Percentiles rank a stretch among this genome's conserved stretches.
Evolutionary conservation across 495 filamentous ascomycete species (phyloP).

Genomic region (Umbilicaria muhlenbergii): DNA sequence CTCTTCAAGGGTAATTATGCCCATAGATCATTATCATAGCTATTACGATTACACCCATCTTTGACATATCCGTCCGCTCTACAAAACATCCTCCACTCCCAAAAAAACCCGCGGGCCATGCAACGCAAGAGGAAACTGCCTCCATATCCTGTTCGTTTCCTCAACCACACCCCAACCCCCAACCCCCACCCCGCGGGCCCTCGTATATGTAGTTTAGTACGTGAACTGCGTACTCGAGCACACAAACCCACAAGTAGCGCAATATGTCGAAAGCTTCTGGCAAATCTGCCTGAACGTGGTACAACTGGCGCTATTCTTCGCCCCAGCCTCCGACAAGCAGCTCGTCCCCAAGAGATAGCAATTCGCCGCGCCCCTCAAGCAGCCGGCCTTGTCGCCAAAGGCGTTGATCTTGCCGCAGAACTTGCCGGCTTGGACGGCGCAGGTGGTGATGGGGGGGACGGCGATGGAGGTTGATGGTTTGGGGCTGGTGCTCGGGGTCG

Average conservation of each 20-base stretch:
- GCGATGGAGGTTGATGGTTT: neutral
- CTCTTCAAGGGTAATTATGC: neutral
- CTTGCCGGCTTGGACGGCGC: constrained; percentile 2
- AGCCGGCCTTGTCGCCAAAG: neutral
- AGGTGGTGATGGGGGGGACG: neutral
- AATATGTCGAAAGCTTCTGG: neutral
- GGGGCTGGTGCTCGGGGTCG: neutral
- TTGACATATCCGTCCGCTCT: neutral
- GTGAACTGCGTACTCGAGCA: neutral
- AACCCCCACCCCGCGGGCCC: too few relatives aligned
- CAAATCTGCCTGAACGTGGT: neutral
- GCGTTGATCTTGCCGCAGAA: constrained; percentile 2
- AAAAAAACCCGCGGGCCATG: neutral
- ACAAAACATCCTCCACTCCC: neutral
- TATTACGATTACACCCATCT: neutral
- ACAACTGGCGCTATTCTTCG: neutral
- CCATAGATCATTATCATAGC: neutral
- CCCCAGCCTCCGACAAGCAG: neutral
- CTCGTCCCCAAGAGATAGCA: neutral
- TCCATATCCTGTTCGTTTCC: neutral
- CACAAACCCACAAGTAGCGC: neutral
- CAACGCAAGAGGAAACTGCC: neutral
- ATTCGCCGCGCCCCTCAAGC: neutral
- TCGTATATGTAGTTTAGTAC: too few relatives aligned
- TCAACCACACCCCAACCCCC: neutral